Conservation (phyloP, 139 green algal genomes). For the Deuterostichococcus epilithicus region DNA sequence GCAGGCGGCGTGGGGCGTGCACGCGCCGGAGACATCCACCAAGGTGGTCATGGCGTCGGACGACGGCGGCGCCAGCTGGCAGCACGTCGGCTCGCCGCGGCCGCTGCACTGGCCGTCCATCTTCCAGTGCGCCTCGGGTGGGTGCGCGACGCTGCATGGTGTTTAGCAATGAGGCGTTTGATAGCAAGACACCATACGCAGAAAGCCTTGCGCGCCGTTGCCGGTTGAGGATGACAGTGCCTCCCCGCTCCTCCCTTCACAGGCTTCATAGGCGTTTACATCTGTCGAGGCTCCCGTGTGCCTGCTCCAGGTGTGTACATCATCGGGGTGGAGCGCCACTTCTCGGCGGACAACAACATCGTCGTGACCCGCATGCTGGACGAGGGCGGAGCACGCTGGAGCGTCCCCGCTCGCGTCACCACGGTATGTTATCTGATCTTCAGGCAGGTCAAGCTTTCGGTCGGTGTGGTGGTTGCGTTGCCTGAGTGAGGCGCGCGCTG, state of each 20-base stretch:
- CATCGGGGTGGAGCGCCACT: slow-evolving; percentile 25
- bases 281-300: too few species aligned
- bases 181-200: too few species aligned
- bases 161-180: too few species aligned
- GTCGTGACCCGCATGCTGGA: slow-evolving; percentile 27
- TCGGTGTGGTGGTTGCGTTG: too few species aligned
- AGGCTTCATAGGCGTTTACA: too few species aligned
- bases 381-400: background rate
- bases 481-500: too few species aligned
- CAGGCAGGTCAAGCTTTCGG: too few species aligned
- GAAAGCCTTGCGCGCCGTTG: too few species aligned
- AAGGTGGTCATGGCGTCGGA: slow-evolving; percentile 21
- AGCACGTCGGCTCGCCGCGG: slow-evolving; percentile 5
- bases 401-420: background rate
- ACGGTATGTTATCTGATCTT: background rate
- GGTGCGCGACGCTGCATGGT: too few species aligned
- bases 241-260: too few species aligned
- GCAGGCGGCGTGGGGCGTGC: slow-evolving; percentile 13
- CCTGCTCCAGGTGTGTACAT: slow-evolving; percentile 27
- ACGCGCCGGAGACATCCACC: slow-evolving; percentile 6
- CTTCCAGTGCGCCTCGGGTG: background rate
- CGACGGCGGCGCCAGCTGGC: slow-evolving; percentile 22
- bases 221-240: too few species aligned
- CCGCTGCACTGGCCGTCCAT: slow-evolving; percentile 24
- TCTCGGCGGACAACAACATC: slow-evolving; percentile 26